Percentiles rank a stretch among this genome's conserved stretches.
Conservation (phyloP, 352 stramenopile genomes). For the Plasmopara viticola region DNA sequence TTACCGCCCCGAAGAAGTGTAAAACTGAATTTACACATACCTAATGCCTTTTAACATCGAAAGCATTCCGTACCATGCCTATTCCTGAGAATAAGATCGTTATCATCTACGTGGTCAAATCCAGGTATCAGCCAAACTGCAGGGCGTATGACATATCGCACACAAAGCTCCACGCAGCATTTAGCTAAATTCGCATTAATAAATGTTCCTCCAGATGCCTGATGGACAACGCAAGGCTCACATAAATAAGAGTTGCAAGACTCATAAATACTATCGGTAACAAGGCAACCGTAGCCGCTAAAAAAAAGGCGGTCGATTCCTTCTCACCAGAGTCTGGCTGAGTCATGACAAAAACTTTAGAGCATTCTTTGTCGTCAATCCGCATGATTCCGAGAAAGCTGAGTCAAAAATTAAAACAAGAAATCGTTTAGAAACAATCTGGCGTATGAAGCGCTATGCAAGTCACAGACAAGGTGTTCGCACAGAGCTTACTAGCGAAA, state of each 20-base stretch:
- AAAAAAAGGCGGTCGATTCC: background rate
- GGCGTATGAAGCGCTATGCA: background rate
- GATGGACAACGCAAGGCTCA: background rate
- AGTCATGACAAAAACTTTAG: background rate
- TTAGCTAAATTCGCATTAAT: background rate
- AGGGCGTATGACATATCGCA: background rate
- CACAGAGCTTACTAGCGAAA: background rate
- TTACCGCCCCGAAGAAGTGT: background rate
- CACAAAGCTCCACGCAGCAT: background rate
- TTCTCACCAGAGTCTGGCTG: background rate
- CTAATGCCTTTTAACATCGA: constrained; percentile 1
- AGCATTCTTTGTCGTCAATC: background rate
- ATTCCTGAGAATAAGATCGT: background rate
- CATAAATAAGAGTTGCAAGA: background rate
- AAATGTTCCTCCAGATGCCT: background rate
- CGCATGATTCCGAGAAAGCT: background rate
- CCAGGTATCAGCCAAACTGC: background rate
- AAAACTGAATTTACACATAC: constrained; percentile 10
- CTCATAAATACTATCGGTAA: background rate
- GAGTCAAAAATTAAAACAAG: background rate
- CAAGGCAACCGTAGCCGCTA: background rate
- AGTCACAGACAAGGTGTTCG: background rate
- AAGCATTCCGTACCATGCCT: background rate
- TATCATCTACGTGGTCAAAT: background rate
- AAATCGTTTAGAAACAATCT: background rate